These are phyloP conservation scores for Curvularia sp. DNA, from an alignment of 2,329 filamentous ascomycete genomes.

Conservation along the genomic window DNA sequence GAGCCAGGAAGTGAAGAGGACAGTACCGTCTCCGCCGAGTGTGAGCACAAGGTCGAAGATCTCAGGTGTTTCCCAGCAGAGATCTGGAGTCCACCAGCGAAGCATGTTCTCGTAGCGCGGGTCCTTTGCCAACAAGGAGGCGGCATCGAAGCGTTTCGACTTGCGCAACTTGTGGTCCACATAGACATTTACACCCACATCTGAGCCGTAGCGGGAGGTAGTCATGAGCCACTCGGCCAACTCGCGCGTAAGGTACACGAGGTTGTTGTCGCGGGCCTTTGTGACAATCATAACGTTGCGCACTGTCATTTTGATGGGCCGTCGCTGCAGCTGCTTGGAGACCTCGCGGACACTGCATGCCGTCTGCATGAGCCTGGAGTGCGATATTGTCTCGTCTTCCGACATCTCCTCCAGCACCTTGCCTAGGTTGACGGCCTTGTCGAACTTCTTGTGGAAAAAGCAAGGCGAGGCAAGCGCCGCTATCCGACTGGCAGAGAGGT, in stretches of 20 bases:
- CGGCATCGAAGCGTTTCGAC: conserved; percentile 85
- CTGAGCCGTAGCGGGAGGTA: conserved; percentile 87
- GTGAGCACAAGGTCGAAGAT: conserved; percentile 94
- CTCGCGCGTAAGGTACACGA: conserved; percentile 88
- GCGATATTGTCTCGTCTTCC: conserved; percentile 86
- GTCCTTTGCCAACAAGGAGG: conserved; percentile 75
- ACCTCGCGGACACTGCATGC: conserved; percentile 95
- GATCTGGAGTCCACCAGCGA: conserved; percentile 93
- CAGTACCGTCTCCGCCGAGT: conserved; percentile 84
- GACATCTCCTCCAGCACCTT: conserved; percentile 95
- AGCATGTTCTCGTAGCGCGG: conserved; percentile 82
- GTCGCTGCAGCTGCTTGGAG: conserved; percentile 89
- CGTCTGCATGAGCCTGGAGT: conserved; percentile 92
- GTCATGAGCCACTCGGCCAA: conserved; percentile 85
- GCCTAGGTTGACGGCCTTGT: conserved; percentile 93
- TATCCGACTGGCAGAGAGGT: conserved; percentile 57
- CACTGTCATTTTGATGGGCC: conserved; percentile 90
- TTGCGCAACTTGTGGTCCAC: conserved; percentile 94
- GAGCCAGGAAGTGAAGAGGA: conserved; percentile 89
- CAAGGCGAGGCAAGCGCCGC: conserved; percentile 86
- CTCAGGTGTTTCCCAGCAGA: conserved; percentile 93
- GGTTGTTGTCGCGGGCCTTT: conserved; percentile 92
- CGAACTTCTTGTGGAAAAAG: conserved; percentile 97
- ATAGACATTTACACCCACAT: conserved; percentile 94
- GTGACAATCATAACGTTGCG: conserved; percentile 98